Conservation (phyloP, 257 asterid genomes). For the Primulina tabacum region DNA sequence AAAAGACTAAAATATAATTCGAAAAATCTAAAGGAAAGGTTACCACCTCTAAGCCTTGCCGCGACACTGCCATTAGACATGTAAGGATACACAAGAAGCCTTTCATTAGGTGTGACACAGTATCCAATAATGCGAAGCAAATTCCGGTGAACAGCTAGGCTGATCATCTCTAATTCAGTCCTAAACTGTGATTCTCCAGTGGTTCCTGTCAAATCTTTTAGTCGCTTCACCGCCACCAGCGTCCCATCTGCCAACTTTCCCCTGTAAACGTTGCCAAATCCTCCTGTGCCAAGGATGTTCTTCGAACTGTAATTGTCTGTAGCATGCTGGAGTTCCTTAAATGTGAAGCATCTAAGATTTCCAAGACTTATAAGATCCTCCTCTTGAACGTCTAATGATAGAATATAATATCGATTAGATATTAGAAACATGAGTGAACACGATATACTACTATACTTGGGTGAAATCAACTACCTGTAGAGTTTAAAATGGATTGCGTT, state of each 20-base stretch:
- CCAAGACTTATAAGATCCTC: slow-evolving; percentile 68
- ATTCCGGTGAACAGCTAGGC: slow-evolving; percentile 90
- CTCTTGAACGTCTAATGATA: slow-evolving; percentile 59
- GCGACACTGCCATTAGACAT: slow-evolving; percentile 97
- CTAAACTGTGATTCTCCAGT: slow-evolving; percentile 83
- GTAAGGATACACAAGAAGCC: slow-evolving; percentile 89
- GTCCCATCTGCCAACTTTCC: slow-evolving; percentile 69
- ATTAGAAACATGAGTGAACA: background rate
- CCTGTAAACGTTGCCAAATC: slow-evolving; percentile 83
- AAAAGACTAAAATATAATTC: background rate
- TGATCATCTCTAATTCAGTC: slow-evolving; percentile 81
- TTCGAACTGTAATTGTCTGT: slow-evolving; percentile 78
- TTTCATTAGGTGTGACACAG: slow-evolving; percentile 64
- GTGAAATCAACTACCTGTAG: slow-evolving; percentile 41
- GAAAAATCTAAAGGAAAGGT: background rate
- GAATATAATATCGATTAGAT: background rate
- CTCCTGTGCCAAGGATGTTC: slow-evolving; percentile 90
- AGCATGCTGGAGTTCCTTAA: slow-evolving; percentile 83
- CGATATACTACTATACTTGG: background rate
- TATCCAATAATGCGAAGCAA: slow-evolving; percentile 77
- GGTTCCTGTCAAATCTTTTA: slow-evolving; percentile 73
- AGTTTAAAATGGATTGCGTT: slow-evolving; percentile 55
- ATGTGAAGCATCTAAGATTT: slow-evolving; percentile 68
- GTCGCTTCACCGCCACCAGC: slow-evolving; percentile 77
- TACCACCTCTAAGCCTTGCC: slow-evolving; percentile 72